Base-by-base conservation (phyloP, 345 rosid genomes). In the Salix caprea region DNA sequence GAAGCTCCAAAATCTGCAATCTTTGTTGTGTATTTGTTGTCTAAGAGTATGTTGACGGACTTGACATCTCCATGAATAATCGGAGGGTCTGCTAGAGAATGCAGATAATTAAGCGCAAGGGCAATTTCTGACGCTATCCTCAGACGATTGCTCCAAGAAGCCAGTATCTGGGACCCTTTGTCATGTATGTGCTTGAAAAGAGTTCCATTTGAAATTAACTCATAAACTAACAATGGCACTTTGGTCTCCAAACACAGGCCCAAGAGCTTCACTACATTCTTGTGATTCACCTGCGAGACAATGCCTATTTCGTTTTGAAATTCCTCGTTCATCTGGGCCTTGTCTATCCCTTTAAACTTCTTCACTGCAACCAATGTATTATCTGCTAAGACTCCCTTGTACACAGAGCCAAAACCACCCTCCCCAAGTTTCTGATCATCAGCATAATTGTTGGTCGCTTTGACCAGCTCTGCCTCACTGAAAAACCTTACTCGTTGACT, bases 41-140 rank as follows among this genome's bases (percentile, higher is more conserved):
- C 87, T 44, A 84, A 36, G 7, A 81, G 87, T n/a, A 84, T 82
- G 83, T 84, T 79, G 10, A 36, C 23, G 10, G 83, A 72, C 78
- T 82, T 85, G 39, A 85, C 39, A 65, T 82, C 85, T 28, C 85
- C 81, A 7, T 85, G 87, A 21, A 85, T 85, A 32, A 82, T 77
- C 0, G 87, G 80, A 19, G 87, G 85, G 70, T 70, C 26, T 28
- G 85, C 85, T 30, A 82, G 36, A 62, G 82, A 82, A 61, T 85
- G 86, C 26, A 81, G 12, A 60, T 83, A 83, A 15, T 74, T 77
- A 26, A 83, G 79, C 4, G 87, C 87, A 26, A 58, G 74, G 1
- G 84, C 82, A 21, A 56, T 76, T 48, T 84, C 87, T 24, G 78
- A 62, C 0, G 78, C 82, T 0, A 84, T 72, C 44, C 71, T 72